phyloP scores from a whole-genome alignment of 2,329 filamentous ascomycete species.

The Colletotrichum lindemuthianum region DNA sequence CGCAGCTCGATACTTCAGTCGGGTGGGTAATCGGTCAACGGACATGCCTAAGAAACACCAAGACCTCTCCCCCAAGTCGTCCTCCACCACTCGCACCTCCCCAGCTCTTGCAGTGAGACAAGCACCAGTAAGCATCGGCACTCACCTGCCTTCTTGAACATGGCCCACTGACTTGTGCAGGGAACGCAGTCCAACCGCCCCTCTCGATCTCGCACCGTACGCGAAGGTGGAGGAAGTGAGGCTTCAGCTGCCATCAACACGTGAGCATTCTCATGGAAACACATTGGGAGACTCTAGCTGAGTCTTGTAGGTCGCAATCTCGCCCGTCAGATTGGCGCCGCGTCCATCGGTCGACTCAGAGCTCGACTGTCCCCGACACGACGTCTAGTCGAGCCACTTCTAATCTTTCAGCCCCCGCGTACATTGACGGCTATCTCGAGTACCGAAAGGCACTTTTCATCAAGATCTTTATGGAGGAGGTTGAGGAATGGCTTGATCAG shows the following conservation, averaged over 20 bases:
- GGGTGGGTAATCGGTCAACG: constrained; percentile 11
- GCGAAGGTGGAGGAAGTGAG: constrained; percentile 15
- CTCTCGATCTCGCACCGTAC: neutral
- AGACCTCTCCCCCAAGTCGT: constrained; percentile 18
- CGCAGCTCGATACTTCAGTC: neutral
- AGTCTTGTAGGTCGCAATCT: too few relatives aligned
- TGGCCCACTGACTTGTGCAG: neutral
- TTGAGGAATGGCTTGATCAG: constrained; percentile 23
- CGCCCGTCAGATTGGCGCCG: neutral
- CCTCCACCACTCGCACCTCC: constrained; percentile 21
- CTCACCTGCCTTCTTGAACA: neutral
- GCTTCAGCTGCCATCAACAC: neutral
- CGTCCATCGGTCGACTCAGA: neutral
- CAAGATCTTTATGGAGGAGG: constrained; percentile 28
- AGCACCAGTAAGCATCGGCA: constrained; percentile 7
- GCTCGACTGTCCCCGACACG: neutral
- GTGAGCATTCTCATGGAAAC: neutral
- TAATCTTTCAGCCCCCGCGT: neutral
- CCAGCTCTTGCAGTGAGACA: constrained; percentile 28
- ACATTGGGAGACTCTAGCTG: neutral
- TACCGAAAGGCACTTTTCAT: constrained; percentile 20
- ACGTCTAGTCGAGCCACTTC: neutral
- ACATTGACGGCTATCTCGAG: constrained; percentile 16
- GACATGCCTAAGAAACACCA: constrained; percentile 27
- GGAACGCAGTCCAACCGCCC: constrained; percentile 13